Conservation (phyloP, 192 early-diverging fungal species). For the Cetraspora pellucida region DNA sequence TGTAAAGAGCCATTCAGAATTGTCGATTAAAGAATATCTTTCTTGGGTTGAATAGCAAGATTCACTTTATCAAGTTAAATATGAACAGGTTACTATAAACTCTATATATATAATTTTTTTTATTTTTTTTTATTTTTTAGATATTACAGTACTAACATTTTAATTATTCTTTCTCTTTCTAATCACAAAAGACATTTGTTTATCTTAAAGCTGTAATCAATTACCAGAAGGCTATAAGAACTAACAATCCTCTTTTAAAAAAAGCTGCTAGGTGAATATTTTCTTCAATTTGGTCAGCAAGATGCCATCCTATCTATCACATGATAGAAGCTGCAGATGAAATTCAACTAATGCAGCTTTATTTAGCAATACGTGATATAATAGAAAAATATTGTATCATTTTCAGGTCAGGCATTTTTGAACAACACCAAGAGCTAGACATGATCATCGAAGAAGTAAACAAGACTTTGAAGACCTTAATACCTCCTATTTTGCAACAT, state of each 20-base stretch:
- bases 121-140: not conserved
- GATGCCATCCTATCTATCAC: conserved; percentile 9
- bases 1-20: not conserved
- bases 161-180: no score
- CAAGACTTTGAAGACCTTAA: not conserved
- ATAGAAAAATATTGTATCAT: not conserved
- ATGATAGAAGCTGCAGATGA: conserved; percentile 19
- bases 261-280: conserved; percentile 3
- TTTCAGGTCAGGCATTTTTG: not conserved
- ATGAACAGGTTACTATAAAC: conserved; percentile 3
- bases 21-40: not conserved
- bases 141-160: not conserved
- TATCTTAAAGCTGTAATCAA: conserved; percentile 25
- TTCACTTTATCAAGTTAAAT: conserved; percentile 12
- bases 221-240: not conserved
- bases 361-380: not conserved
- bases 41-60: conserved; percentile 4
- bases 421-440: conserved; percentile 19
- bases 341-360: conserved; percentile 14
- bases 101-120: not conserved
- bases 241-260: conserved; percentile 7
- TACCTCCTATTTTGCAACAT: not conserved
- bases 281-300: conserved; percentile 20
- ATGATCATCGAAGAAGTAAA: conserved; percentile 2
- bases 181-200: no score